These are phyloP conservation scores for Helichrysum umbraculigerum DNA, from an alignment of 129 eudicot genomes.

Conservation along the genomic window DNA sequence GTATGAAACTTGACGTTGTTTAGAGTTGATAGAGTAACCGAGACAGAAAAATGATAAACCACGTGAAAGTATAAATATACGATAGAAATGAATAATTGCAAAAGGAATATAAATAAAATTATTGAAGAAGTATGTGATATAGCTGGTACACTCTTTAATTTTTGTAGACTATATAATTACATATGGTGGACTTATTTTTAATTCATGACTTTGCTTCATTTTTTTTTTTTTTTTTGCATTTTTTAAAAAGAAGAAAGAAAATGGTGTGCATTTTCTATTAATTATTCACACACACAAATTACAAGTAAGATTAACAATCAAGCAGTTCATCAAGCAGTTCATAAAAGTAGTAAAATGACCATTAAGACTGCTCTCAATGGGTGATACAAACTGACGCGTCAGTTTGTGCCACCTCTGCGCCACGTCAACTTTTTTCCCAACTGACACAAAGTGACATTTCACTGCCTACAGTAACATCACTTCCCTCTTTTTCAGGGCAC, in stretches of 20 bases:
- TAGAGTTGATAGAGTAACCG: not conserved
- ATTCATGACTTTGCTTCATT: not conserved
- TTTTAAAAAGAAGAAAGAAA: not conserved
- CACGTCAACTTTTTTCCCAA: no score
- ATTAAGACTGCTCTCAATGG: slow-evolving; percentile 1
- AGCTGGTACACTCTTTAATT: slow-evolving; percentile 16
- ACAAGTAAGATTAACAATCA: not conserved
- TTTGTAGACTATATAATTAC: no score
- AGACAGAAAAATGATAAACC: not conserved
- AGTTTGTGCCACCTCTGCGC: no score
- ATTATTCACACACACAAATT: slow-evolving; percentile 5
- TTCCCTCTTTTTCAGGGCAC: no score
- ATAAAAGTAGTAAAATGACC: slow-evolving; percentile 38
- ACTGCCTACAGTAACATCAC: no score
- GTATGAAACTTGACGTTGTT: not conserved
- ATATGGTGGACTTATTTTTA: slow-evolving; percentile 27
- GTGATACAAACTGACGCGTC: no score
- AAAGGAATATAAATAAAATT: slow-evolving; percentile 37
- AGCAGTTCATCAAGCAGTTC: not conserved
- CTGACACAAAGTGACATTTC: no score
- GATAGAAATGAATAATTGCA: slow-evolving; percentile 15
- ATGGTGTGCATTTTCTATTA: slow-evolving; percentile 26
- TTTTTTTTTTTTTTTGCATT: not conserved
- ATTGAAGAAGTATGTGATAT: slow-evolving; percentile 32
- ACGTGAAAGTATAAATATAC: not conserved